These are phyloP conservation scores for Yamadazyma songkhlaensis DNA, from an alignment of 1,139 yeast genomes.

Conservation along the genomic window DNA sequence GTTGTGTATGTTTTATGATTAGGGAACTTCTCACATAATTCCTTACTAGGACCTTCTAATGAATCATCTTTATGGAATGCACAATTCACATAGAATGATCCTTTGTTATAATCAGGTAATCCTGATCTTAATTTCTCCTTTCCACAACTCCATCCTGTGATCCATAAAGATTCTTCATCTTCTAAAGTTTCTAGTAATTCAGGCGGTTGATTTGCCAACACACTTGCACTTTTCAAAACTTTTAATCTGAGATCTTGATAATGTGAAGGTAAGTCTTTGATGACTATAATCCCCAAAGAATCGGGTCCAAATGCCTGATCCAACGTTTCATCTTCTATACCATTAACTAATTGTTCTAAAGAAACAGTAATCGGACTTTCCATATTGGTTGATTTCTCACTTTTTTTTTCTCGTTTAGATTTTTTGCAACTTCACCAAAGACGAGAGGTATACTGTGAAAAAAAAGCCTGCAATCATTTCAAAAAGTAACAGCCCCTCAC, in stretches of 20 bases:
- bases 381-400: constrained; percentile 2
- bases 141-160: constrained; percentile 69
- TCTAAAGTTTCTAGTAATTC: constrained; percentile 38
- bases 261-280: constrained; percentile 38
- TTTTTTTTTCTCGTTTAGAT: too few species aligned
- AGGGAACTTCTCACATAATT: constrained; percentile 27
- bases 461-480: too few species aligned
- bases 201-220: constrained; percentile 41
- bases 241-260: constrained; percentile 37
- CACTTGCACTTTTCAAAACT: constrained; percentile 46
- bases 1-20: constrained; percentile 45
- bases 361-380: constrained; percentile 29
- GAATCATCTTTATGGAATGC: constrained; percentile 46
- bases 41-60: constrained; percentile 45
- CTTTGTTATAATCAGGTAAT: constrained; percentile 51
- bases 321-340: constrained; percentile 30
- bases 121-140: constrained; percentile 47
- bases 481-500: too few species aligned
- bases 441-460: constrained; percentile 5
- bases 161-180: constrained; percentile 46
- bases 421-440: not conserved
- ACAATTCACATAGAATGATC: constrained; percentile 61
- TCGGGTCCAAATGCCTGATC: constrained; percentile 55
- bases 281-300: constrained; percentile 54
- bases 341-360: constrained; percentile 30